Base-by-base conservation (phyloP, 495 filamentous ascomycete species). In the Astrothelium subdiscretum region DNA sequence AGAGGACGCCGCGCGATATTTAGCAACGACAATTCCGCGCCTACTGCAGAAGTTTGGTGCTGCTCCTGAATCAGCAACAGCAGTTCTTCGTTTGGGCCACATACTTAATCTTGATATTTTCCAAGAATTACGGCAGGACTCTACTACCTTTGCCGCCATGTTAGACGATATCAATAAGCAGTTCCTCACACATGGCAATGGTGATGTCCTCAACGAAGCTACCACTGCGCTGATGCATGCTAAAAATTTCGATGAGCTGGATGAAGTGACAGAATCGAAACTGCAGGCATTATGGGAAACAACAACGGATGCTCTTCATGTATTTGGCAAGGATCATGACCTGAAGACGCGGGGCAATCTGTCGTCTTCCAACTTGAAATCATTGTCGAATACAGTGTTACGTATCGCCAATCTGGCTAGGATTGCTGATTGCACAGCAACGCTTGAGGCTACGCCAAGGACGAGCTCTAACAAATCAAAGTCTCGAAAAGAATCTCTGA, bases 141-240 rank as follows among this genome's bases (percentile, higher is more conserved):
- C 88, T 1, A 85, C 88, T 0, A 87, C 87, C 0, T 95, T 95
- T 72, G 81, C 81, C 0, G 83, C 90, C 15, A 75, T 97, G 24
- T 78, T 98, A 1, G 94, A 95, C 65, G 92, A 97, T 66, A 92
- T 97, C 68, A 90, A 89, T 66, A 88, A 87, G 63, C 94, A 97
- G 69, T 97, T 97, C 73, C 82, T 92, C 54, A 85, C 90, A 0
- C 94, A 98, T 68, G 88, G 88, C 4, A 87, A 95, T 66, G 84
- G 88, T 57, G 81, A 83, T 42, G 91, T 98, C 6, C 77, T 98
- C n/a, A 81, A 83, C 5, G 91, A 96, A 72, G 91, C 90, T 26
- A 87, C 85, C 15, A 79, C 84, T 15, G 90, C 91, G 15, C 81
- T 98, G 32, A 73, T 95, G 24, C 92, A 96, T 70, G 91, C 92